Evolutionary conservation across 805 yeast genomes (phyloP), one percentile per base, ranked within the genome.

Genomic region (Suhomyces faveliae): DNA sequence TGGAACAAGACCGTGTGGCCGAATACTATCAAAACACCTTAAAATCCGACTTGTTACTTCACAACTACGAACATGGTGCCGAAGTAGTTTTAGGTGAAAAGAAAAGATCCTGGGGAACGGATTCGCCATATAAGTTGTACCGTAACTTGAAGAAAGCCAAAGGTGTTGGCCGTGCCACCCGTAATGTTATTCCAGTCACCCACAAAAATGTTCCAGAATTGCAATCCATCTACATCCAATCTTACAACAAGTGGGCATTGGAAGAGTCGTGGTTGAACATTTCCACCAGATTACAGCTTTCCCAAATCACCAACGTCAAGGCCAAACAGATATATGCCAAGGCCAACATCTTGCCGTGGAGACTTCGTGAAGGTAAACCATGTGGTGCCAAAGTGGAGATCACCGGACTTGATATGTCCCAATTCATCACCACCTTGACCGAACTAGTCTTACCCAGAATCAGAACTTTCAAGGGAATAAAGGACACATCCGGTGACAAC

Each of bases 381-480:
- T 87, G 95, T 81, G 99, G 99, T 46, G 96, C 95, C 46, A 87
- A 87, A 61, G 84, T 85, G 11, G 80, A 78, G 49, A 71, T 95
- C 47, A 74, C 74, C 25, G 99, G 97, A 40, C 78, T 84, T 55
- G 86, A 87, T 46, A 87, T 91, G 83, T 71, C 83, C 47, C 97
- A 90, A 71, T 94, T 95, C 60, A 61, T 94, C 49, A 67, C 87
- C 5, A 92, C 98, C 1, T 71, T 94, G 57, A 83, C 96, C 1
- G 99, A 94, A 70, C 72, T 95, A 53, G 98, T 94, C 15, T 77
- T 94, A 58, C 99, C 99, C 41, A 81, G 96, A 67, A 82, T 91
- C 48, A 85, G 96, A 78, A 89, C 89, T 43, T 94, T 87, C 68
- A 73, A 74, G 54, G 97, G 97, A 43, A 74, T 94, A 44, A 78